Base-by-base conservation (phyloP, 163 green algal species). In the Scenedesmus sp. region DNA sequence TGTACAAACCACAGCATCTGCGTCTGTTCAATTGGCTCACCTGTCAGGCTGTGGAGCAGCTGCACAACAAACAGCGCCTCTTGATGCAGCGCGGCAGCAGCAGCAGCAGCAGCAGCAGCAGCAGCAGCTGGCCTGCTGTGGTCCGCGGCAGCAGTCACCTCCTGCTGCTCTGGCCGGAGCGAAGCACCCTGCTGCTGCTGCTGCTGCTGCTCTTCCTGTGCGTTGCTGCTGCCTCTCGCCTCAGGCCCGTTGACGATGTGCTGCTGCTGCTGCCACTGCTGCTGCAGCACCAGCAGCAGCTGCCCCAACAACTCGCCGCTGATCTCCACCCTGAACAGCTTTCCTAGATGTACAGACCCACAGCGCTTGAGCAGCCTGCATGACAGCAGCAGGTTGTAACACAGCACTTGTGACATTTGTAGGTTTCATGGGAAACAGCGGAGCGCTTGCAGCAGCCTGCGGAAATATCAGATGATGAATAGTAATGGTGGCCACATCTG, bases 301-400 rank as follows among this genome's bases (percentile, higher is more conserved):
- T 95, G 91, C 3, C 89, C 87, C 57, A 95, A 62, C 52, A 95
- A 34, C 12, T 94, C 84, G 55, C 85, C 70, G 10, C 55, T 88
- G 0, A 96, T 74, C 85, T 96, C 94, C 12, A 95, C 89, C 55
- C 90, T 94, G 91, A 97, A 96, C 0, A 97, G 81, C 0, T 23
- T 52, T 3, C 60, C 23, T 59, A 96, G 52, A 13, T 10, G 55
- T 10, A 79, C 89, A 34, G 93, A 88, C 12, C 93, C 92, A 67
- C 92, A 96, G 1, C 92, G 57, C 15, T 89, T 64, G 3, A 97
- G 91, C 57, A 95, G n/a, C 59, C 88, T 91, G 85, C 57, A 59
- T 57, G 55, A 67, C 7, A 86, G 60, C 13, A 67, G 57, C 88
- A 91, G 70, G n/a, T 83, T 10, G 74, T 13, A 0, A 46, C 13